Evolutionary conservation across 805 yeast species (phyloP).

Genomic region (Yamadazyma paraphyllophila): DNA sequence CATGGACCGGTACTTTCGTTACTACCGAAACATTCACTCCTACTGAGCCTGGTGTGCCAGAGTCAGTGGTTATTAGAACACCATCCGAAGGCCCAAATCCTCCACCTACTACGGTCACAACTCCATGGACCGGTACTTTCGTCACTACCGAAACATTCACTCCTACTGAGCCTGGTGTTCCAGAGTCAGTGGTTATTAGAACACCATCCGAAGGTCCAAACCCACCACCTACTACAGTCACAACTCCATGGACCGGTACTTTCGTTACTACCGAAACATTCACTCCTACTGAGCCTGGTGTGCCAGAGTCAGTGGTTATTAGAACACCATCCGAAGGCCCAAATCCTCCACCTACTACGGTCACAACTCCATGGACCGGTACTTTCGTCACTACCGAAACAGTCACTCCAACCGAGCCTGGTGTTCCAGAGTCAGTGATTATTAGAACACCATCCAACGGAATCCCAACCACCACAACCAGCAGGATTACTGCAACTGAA

Average conservation of each 20-base stretch:
- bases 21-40: background rate
- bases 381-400: background rate
- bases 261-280: background rate
- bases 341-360: background rate
- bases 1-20: background rate
- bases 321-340: background rate
- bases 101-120: background rate
- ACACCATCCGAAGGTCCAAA: no score
- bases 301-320: background rate
- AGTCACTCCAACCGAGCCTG: background rate
- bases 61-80: background rate
- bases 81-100: background rate
- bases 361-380: background rate
- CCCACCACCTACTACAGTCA: background rate
- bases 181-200: background rate
- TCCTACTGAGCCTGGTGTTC: background rate
- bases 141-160: background rate
- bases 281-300: background rate
- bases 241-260: background rate
- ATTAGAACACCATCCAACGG: background rate
- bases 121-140: background rate
- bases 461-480: background rate
- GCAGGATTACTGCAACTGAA: background rate
- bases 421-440: background rate
- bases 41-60: background rate